Evolutionary conservation across 495 filamentous ascomycete species (phyloP), one percentile per base, ranked within the genome.

Genomic region (Penicillium canescens): DNA sequence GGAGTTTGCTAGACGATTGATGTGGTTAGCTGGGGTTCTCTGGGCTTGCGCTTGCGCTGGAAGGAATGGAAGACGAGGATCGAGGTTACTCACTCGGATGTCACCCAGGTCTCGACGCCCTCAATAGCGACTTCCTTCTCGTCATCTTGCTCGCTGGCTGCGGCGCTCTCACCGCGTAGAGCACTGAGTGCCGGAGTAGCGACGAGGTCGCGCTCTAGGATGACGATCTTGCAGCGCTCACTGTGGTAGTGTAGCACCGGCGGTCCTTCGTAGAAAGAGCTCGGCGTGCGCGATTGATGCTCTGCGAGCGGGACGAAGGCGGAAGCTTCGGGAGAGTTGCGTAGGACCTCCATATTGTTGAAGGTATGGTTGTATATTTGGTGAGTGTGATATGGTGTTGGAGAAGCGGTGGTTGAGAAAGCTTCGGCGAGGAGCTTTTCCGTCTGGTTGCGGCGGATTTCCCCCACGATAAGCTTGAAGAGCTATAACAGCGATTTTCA

Each of bases 211-310:
- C 60, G 60, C 46, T 73, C 68, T 2, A 72, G 57, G 28, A 86
- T 75, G 54, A 70, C 59, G 33, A 91, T 79, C 42, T 85, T 86
- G 63, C 86, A 81, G 60, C 76, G 74, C 42, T 81, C 64, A 56
- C 75, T 79, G 62, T 87, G 87, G 71, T 86, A 87, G 75, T 97
- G 80, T 0, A 98, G 83, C 31, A 98, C 80, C 11, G 92, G 84
- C 50, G 86, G 88, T 9, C 83, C 87, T 62, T 80, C 79, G 70
- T 85, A 87, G 80, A 98, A 98, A 26, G 86, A 91, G 44, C 75
- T 69, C 1, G 94, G 94, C 8, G 94, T 98, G 54, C 86, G 85
- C 24, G 87, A 84, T 66, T 96, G 90, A 71, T 96, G 90, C 50
- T 87, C 85, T 14, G 81, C 74, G 40, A 98, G 81, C 9, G 85